Evolutionary conservation across 768 basidiomycete genomes (phyloP), one percentile per base, ranked within the genome.

Genomic region (Cantharellus cinnabarinus): DNA sequence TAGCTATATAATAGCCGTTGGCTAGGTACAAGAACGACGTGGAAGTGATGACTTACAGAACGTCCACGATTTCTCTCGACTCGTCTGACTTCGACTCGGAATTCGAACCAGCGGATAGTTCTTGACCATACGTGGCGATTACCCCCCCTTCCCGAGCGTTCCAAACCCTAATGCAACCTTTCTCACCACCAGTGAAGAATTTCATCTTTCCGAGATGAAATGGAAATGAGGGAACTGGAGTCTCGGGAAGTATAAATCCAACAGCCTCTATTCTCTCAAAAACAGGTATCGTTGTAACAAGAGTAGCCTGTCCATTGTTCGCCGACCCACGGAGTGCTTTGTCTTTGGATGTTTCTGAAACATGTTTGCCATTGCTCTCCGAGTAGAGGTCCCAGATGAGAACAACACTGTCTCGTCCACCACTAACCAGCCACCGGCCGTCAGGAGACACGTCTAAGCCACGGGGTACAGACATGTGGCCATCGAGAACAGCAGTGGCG

Each of bases 391-490:
- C 87, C 95, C 95, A 99, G 1, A 99, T 74, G 55, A 97, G 71
- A 20, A 89, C 85, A 1, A 98, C 90, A 4, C 89, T 83, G 70
- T 99, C 95, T 60, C 95, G 74, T 37, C 93, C 94, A 14, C 89
- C 93, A 60, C 83, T 90, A 60, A 98, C 73, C 34, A 95, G 76
- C 83, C 85, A 93, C 66, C 80, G 80, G 7, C 93, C 94, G 67
- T 97, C 91, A 4, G 69, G 67, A 3, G 85, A 85, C 34, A 91
- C 79, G 65, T 86, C 89, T 42, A 98, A 74, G 4, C 89, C 91
- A 59, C 95, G 76, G 5, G 94, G 91, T 42, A 98, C 93, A 42
- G 88, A 91, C 48, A 87, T 85, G 69, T 99, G 95, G 0, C 93
- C 95, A 65, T 98, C 93, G 15, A 99, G 74, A n/a, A 93, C 76